A percentile compares a stretch with the other conserved stretches of the same genome.
Conservation (phyloP, 2,329 filamentous ascomycete species). For the Nectriaceae sp. region DNA sequence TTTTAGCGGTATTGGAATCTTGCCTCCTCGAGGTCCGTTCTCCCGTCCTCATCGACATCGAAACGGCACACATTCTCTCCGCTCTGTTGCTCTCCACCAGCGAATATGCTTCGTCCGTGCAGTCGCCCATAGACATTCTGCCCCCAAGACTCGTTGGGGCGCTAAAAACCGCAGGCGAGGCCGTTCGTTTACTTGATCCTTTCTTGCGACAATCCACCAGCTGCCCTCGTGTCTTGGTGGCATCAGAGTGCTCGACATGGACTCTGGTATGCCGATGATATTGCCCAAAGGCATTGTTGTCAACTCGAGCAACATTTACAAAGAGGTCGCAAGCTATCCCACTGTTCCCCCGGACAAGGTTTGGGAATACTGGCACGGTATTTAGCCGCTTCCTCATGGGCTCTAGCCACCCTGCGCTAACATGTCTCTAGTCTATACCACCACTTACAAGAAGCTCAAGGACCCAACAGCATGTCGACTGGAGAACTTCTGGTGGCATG, state of each 20-base stretch:
- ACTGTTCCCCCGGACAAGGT: conserved; percentile 55
- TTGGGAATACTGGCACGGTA: conserved; percentile 60
- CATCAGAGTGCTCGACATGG: no score
- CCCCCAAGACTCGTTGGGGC: conserved; percentile 10
- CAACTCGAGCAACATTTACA: conserved; percentile 54
- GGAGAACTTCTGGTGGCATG: conserved; percentile 69
- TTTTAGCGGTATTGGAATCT: background rate
- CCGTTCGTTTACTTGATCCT: conserved; percentile 1
- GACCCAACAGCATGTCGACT: conserved; percentile 64
- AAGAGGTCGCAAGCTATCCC: conserved; percentile 54
- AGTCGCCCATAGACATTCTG: conserved; percentile 18
- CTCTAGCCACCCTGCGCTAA: conserved; percentile 4
- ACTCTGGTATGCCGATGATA: conserved; percentile 43
- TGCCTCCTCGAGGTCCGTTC: no score
- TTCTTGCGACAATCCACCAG: no score
- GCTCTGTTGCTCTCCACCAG: conserved; percentile 2
- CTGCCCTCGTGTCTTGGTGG: no score
- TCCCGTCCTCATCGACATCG: background rate
- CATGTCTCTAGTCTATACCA: conserved; percentile 56
- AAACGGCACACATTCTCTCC: background rate
- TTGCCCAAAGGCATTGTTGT: conserved; percentile 60
- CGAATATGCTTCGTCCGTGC: conserved; percentile 24
- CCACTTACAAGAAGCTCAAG: conserved; percentile 57
- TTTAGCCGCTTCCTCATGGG: conserved; percentile 12
- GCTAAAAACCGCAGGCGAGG: conserved; percentile 14